Base-by-base conservation (phyloP, 2,329 filamentous ascomycete genomes). In the Penicillium fuscoglaucum region DNA sequence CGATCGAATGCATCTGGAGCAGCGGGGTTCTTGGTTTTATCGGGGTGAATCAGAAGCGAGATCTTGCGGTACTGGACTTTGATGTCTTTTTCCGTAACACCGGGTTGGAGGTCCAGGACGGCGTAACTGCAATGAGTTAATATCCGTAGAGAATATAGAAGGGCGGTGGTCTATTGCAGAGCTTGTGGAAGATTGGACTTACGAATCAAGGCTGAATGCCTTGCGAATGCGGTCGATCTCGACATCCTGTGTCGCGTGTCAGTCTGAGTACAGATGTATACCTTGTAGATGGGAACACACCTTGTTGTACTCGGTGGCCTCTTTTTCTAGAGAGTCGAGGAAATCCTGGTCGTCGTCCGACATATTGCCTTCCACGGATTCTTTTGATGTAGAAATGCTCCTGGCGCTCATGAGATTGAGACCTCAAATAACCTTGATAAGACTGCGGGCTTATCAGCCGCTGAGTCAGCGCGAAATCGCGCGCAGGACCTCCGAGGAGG, bases 1-100 rank as follows among this genome's bases (percentile, higher is more conserved):
- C 93, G 88, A 78, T 99, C 95, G 73, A 99, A 99, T 65, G 95
- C 95, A 70, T 98, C 95, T 4, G 95, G 93, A 0, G 95, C 95
- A 49, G 83, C 85, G 0, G 91, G 89, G 72, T 99, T 98, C 71
- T 87, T 87, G 57, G 95, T 97, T 77, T 99, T 99, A 81, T 99
- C 95, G 7, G 95, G 95, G 80, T 99, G 95, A 80, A 99, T 98
- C 49, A 99, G 87, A 57, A 99, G 88, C n/a, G 95, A 99, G 78
- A 97, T 98, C 70, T 91, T 93, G 81, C 95, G 93, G 80, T 98
- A 99, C 66, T 86, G 85, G 67, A 88, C 82, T 79, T 97, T 98
- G 82, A 99, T 98, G 79, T 98, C 95, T 59, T 91, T 93, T 68
- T 98, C 93, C 56, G 95, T 87, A 21, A 98, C 91, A 72, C 95